These are phyloP conservation scores for Mortierella sp. DNA, from an alignment of 371 early-diverging fungal genomes.

Conservation along the genomic window DNA sequence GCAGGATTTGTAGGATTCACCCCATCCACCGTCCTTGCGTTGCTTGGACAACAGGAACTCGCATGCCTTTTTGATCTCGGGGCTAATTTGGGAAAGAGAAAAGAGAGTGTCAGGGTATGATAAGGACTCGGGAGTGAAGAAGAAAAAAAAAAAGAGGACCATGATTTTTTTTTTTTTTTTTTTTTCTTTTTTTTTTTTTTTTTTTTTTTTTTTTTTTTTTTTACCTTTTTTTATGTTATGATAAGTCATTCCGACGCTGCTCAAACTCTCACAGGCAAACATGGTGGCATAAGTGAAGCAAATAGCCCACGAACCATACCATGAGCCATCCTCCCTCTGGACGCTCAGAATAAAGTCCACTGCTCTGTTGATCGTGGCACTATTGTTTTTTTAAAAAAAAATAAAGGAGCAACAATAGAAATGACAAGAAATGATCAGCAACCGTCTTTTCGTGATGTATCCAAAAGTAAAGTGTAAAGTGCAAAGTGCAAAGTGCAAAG, in stretches of 20 bases:
- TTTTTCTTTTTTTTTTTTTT: conserved; percentile 58
- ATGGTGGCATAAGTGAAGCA: conserved; percentile 97
- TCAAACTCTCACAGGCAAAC: conserved; percentile 92
- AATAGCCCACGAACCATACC: conserved; percentile 97
- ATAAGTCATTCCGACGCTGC: conserved; percentile 86
- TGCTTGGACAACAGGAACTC: conserved; percentile 91
- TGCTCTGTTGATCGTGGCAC: conserved; percentile 63
- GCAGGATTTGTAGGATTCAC: conserved; percentile 93
- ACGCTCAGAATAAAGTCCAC: conserved; percentile 75
- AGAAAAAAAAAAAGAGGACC: not conserved
- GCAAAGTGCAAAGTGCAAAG: too few relatives aligned
- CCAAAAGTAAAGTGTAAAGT: too few relatives aligned
- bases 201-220: conserved; percentile 57
- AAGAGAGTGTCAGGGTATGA: not conserved
- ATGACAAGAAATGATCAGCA: too few relatives aligned
- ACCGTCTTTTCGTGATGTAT: too few relatives aligned
- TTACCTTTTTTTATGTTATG: conserved; percentile 75
- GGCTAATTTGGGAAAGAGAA: conserved; percentile 5
- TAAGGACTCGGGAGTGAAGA: not conserved
- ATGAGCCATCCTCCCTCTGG: conserved; percentile 89
- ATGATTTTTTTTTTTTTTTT: not conserved
- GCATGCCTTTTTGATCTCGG: conserved; percentile 75
- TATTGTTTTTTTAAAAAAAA: conserved; percentile 6
- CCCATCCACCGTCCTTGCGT: conserved; percentile 96
- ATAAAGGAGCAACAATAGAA: not conserved